Conservation (phyloP, 176 grass and related monocot genomes). For the Olyra latifolia region DNA sequence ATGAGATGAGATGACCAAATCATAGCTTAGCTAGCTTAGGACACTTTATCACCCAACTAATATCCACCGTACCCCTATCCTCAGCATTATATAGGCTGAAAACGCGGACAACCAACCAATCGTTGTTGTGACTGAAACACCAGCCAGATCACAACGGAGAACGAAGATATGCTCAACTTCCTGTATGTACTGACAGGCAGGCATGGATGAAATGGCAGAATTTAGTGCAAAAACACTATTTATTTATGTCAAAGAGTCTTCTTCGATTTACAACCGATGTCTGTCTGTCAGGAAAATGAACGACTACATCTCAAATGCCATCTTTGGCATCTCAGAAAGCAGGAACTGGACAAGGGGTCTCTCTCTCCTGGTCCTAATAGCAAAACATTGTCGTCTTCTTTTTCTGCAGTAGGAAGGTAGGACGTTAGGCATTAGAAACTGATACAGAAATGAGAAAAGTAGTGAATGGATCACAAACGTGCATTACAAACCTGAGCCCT, state of each 20-base stretch:
- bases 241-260: slow-evolving; percentile 43
- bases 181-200: not conserved
- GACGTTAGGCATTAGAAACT: not conserved
- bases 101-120: not conserved
- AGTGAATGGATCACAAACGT: not conserved
- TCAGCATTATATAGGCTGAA: not conserved
- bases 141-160: not conserved
- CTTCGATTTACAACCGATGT: slow-evolving; percentile 44
- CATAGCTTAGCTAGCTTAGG: not conserved
- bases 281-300: slow-evolving; percentile 32
- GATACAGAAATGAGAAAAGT: not conserved
- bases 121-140: not conserved
- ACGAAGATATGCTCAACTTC: not conserved
- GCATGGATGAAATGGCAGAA: not conserved
- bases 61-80: not conserved
- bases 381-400: slow-evolving; percentile 65
- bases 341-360: not conserved
- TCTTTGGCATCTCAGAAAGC: slow-evolving; percentile 11
- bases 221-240: slow-evolving; percentile 25
- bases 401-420: slow-evolving; percentile 35
- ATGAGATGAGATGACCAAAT: not conserved
- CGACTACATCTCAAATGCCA: slow-evolving; percentile 35
- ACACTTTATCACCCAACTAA: not conserved
- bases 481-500: slow-evolving; percentile 65
- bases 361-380: slow-evolving; percentile 45